Evolutionary conservation across 2,329 filamentous ascomycete species (phyloP), one percentile per base, ranked within the genome.

Genomic region (Teratosphaeria pseudoeucalypti): DNA sequence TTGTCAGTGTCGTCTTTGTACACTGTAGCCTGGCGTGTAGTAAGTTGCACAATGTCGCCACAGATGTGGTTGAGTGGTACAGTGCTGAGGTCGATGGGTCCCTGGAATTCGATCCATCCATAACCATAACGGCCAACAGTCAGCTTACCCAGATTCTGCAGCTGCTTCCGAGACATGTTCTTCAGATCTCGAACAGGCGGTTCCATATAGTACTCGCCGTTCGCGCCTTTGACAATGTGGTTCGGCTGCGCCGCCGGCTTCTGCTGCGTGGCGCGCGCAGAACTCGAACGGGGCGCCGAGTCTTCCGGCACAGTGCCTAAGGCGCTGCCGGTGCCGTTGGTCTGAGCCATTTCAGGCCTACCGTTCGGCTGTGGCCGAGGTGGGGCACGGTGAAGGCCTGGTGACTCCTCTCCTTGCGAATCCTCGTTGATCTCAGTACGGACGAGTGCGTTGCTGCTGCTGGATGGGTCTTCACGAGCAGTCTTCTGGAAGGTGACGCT

Each of bases 401-500:
- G 77, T 55, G 75, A 80, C 54, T 81, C 85, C 64, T 79, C 82
- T 55, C 80, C 84, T 65, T 79, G 56, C 10, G 61, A 82, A 11
- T 77, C 73, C n/a, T 69, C 68, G 26, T 66, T 60, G 23, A 64
- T 63, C 52, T 82, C 79, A n/a, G 77, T 75, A 26, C 76, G 76
- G 27, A 84, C 77, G 53, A 85, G 67, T 58, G 83, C 81, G 57
- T 74, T 67, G 32, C 73, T 73, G 12, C 58, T 57, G 39, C 54
- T 64, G 6, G 66, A 57, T 12, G 71, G 63, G 79, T 79, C 27
- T 79, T 61, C 34, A 65, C 57, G 53, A 16, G 66, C 67, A 34
- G 81, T 82, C 3, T 86, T 85, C 70, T 96, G 91, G 68, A 97
- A 99, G 76, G 91, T 96, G 57, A 99, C 94, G 57, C 88, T 86